Conservation (phyloP, 1,139 yeast genomes). For the Lodderomyces metapsilosis region DNA sequence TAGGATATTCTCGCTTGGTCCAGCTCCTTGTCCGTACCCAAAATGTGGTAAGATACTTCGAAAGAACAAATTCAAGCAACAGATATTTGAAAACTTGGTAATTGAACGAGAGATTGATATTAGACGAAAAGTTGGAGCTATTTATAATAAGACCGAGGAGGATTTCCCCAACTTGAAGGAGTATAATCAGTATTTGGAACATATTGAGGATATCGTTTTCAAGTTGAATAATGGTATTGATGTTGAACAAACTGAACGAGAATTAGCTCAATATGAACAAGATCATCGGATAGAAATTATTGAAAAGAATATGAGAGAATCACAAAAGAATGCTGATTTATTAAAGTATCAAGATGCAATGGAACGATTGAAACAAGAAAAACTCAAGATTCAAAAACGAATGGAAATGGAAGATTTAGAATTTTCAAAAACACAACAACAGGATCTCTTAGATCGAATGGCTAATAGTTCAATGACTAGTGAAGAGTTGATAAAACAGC, state of each 20-base stretch:
- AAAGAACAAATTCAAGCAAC: conserved; percentile 87
- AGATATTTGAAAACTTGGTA: conserved; percentile 82
- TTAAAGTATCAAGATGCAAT: conserved; percentile 57
- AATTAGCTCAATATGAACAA: conserved; percentile 68
- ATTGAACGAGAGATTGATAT: conserved; percentile 94
- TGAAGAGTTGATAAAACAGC: conserved; percentile 49
- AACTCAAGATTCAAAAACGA: conserved; percentile 62
- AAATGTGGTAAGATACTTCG: conserved; percentile 85
- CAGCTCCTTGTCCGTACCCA: conserved; percentile 95
- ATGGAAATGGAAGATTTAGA: conserved; percentile 66
- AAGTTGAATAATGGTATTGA: conserved; percentile 72
- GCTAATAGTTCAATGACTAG: conserved; percentile 53
- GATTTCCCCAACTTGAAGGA: conserved; percentile 63
- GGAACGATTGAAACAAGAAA: conserved; percentile 58
- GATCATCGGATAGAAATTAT: conserved; percentile 74
- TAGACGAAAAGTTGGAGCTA: conserved; percentile 70
- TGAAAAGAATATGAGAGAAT: conserved; percentile 62
- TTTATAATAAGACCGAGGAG: conserved; percentile 77
- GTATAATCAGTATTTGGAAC: conserved; percentile 78
- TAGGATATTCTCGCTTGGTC: conserved; percentile 89
- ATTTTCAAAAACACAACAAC: conserved; percentile 55
- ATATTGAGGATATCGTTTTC: conserved; percentile 76
- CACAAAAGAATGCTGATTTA: conserved; percentile 65
- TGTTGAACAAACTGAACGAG: conserved; percentile 67
- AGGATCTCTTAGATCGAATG: conserved; percentile 69